Conservation (phyloP, 2,329 filamentous ascomycete species). For the Nectriaceae sp. region DNA sequence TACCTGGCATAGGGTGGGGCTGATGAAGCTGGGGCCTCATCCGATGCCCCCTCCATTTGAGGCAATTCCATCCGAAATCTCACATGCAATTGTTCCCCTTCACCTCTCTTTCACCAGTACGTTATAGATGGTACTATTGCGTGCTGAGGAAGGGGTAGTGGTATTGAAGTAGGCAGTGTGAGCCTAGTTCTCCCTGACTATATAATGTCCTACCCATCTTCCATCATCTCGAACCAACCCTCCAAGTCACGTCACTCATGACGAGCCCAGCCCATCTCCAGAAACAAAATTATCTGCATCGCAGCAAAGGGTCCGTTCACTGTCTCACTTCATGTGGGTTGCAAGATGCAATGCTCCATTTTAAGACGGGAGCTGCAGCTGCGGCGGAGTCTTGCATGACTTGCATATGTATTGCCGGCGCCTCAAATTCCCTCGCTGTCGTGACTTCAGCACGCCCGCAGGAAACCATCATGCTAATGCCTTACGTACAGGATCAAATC, state of each 20-base stretch:
- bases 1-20: slow-evolving; percentile 24
- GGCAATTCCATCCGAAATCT: slow-evolving; percentile 26
- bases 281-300: not conserved
- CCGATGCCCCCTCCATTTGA: slow-evolving; percentile 28
- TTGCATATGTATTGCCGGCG: not conserved
- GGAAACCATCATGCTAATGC: no score
- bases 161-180: no score
- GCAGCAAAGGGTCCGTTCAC: not conserved
- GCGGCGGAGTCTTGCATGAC: not conserved
- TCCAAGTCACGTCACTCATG: no score
- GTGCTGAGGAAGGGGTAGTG: no score
- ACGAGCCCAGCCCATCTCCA: no score
- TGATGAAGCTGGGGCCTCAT: slow-evolving; percentile 24
- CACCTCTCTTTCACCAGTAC: slow-evolving; percentile 3
- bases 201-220: no score
- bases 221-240: no score
- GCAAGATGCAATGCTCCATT: not conserved
- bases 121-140: no score
- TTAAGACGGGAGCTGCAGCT: not conserved
- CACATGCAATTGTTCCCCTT: slow-evolving; percentile 17
- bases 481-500: no score
- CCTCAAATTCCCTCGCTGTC: not conserved
- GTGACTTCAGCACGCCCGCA: no score
- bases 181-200: no score
- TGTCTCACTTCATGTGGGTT: not conserved